These are phyloP conservation scores for Byssothecium circinans DNA, from an alignment of 2,329 filamentous ascomycete genomes.

Conservation along the genomic window DNA sequence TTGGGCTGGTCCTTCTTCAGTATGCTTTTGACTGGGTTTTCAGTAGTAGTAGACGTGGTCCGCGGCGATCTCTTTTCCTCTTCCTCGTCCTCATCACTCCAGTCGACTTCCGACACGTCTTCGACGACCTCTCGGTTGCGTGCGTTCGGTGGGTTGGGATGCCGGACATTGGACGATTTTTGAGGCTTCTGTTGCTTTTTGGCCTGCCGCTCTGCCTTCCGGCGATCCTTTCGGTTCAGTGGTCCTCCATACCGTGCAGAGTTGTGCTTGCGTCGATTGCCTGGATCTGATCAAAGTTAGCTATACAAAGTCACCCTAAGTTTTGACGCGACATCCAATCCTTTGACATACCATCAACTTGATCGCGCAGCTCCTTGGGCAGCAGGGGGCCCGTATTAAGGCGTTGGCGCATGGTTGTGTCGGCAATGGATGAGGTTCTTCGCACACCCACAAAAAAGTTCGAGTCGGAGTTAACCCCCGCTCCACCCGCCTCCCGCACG, in stretches of 20 bases:
- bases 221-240: slow-evolving; percentile 62
- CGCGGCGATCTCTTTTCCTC: neutral
- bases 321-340: neutral
- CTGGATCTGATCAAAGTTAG: slow-evolving; percentile 27
- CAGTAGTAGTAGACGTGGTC: neutral
- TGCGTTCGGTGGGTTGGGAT: slow-evolving; percentile 3
- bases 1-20: slow-evolving; percentile 24
- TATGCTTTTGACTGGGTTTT: slow-evolving; percentile 21
- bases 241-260: slow-evolving; percentile 28
- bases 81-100: neutral
- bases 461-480: slow-evolving; percentile 29
- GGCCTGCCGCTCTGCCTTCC: slow-evolving; percentile 65
- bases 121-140: neutral
- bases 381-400: slow-evolving; percentile 47
- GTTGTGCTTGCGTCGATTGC: slow-evolving; percentile 25
- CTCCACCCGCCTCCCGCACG: slow-evolving; percentile 22
- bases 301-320: neutral
- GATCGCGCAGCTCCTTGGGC: slow-evolving; percentile 49
- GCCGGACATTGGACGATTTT: slow-evolving; percentile 22
- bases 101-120: neutral
- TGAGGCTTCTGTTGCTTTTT: slow-evolving; percentile 61
- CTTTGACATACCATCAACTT: slow-evolving; percentile 48
- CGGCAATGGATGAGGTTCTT: slow-evolving; percentile 9
- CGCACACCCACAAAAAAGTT: slow-evolving; percentile 33
- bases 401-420: slow-evolving; percentile 42